phyloP scores from a whole-genome alignment of 2,329 filamentous ascomycete species.

The Penicillium frequentans region DNA sequence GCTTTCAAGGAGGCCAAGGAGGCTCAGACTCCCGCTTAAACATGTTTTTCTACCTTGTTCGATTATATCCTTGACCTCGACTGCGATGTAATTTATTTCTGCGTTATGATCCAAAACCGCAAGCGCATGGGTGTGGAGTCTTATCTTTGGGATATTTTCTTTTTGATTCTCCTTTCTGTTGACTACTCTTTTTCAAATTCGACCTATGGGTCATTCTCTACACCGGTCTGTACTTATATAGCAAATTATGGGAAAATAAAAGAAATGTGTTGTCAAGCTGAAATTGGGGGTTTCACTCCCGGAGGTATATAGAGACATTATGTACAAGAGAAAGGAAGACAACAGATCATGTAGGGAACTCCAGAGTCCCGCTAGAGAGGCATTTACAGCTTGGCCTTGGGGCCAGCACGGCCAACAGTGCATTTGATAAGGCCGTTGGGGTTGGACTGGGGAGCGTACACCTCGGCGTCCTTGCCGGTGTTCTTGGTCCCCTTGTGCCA shows the following conservation, averaged over 20 bases:
- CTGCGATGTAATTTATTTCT: conserved; percentile 29
- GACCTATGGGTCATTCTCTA: conserved; percentile 6
- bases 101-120: conserved; percentile 31
- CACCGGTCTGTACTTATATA: conserved; percentile 24
- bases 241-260: conserved; percentile 19
- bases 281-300: conserved; percentile 13
- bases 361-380: neutral
- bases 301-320: conserved; percentile 25
- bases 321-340: conserved; percentile 18
- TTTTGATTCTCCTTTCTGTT: conserved; percentile 14
- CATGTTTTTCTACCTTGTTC: conserved; percentile 3
- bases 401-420: conserved; percentile 60
- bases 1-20: conserved; percentile 37
- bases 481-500: conserved; percentile 97
- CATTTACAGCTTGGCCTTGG: conserved; percentile 35
- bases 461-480: conserved; percentile 91
- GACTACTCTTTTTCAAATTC: conserved; percentile 6
- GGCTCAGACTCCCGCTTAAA: conserved; percentile 20
- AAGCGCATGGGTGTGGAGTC: conserved; percentile 45
- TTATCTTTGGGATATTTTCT: conserved; percentile 20
- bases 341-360: conserved; percentile 5
- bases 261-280: conserved; percentile 14
- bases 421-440: conserved; percentile 97
- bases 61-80: conserved; percentile 1
- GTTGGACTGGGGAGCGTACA: conserved; percentile 88